Evolutionary conservation across 2,329 filamentous ascomycete genomes (phyloP).

Genomic region (Lachnellula arida): DNA sequence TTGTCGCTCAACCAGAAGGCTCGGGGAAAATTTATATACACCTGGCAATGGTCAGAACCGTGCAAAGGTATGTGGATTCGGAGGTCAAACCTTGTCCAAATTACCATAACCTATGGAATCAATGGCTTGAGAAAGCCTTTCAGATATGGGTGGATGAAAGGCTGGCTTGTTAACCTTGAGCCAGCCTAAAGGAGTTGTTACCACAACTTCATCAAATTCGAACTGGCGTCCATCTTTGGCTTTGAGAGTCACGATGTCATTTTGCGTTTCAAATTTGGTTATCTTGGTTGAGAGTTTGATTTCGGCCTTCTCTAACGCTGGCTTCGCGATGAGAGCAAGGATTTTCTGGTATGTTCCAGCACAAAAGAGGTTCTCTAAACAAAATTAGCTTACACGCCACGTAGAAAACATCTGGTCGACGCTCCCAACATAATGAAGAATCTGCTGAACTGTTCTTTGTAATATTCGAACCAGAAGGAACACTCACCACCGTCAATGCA

Average conservation of each 20-base stretch:
- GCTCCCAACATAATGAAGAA: too few species aligned
- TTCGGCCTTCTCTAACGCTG: conserved; percentile 20
- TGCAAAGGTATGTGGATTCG: neutral
- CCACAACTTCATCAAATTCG: conserved; percentile 40
- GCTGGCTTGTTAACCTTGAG: conserved; percentile 38
- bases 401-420: too few species aligned
- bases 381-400: conserved; percentile 4
- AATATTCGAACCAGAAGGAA: neutral
- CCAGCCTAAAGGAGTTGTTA: conserved; percentile 48
- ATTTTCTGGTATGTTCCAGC: conserved; percentile 32
- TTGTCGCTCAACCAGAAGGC: conserved; percentile 52
- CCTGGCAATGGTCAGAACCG: conserved; percentile 14
- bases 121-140: conserved; percentile 41
- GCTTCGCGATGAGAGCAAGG: conserved; percentile 24
- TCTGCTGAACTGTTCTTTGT: too few species aligned
- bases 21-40: conserved; percentile 50
- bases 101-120: conserved; percentile 42
- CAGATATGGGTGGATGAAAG: conserved; percentile 42
- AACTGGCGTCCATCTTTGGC: conserved; percentile 15
- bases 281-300: conserved; percentile 25
- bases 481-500: conserved; percentile 46
- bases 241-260: conserved; percentile 11
- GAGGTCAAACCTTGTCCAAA: conserved; percentile 45
- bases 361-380: conserved; percentile 29
- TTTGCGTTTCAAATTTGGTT: conserved; percentile 11